Base-by-base conservation (phyloP, 305 asterid species). In the Fraxinus nigra region DNA sequence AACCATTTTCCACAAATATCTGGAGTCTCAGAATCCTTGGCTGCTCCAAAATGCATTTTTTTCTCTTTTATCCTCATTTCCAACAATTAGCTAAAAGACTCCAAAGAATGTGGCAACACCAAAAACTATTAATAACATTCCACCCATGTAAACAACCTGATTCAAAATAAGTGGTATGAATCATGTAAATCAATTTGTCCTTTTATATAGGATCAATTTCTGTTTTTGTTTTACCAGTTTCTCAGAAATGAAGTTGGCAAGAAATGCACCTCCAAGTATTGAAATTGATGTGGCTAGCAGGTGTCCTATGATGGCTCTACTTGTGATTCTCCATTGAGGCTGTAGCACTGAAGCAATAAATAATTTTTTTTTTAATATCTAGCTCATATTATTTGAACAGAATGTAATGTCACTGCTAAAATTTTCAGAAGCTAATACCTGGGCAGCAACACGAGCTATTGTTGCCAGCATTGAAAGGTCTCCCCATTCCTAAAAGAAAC, bases 401-500 rank as follows among this genome's bases (percentile, higher is more conserved):
- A 51, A 4, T 16, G 32, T 18, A 28, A 70, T 37, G 7, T n/a
- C 28, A 18, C 67, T 4, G 35, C 78, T 10, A 37, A 76, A 79
- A 67, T n/a, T 20, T 69, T 11, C 9, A 76, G 56, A 79, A 72
- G 72, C 30, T 56, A 76, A 93, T 56, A 54, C 98, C 97, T 91
- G 97, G 59, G 98, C 97, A 56, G 98, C 98, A 67, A 97, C 98
- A 11, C 92, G 91, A 76, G 98, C 98, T 84, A 95, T 92, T 10
- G 98, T 95, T 46, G 98, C 98, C 54, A 95, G 93, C 98, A 95
- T 95, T 4, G 98, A 95, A 6, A 97, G 97, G 83, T 95, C 98
- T 83, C 98, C 98, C 98, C 99, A 94, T 94, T 96, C 99, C 98
- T 94, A 81, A 28, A 85, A 86, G 72, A 32, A 32, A 76, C 16